These are phyloP conservation scores for Fraxinus sp. DNA, from an alignment of 305 asterid species.

Conservation along the genomic window DNA sequence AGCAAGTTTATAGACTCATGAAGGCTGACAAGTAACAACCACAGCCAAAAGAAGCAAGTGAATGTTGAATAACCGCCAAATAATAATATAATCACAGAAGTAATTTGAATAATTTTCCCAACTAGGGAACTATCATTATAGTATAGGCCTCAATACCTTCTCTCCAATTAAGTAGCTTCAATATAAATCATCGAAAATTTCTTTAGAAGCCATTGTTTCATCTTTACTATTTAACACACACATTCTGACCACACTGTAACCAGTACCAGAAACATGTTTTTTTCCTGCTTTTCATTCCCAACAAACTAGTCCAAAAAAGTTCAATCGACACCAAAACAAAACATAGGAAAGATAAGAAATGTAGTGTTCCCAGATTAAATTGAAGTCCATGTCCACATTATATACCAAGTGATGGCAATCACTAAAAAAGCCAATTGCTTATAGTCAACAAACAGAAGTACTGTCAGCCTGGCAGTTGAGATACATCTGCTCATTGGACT, in stretches of 20 bases:
- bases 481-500: neutral
- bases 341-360: neutral
- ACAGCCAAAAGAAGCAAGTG: neutral
- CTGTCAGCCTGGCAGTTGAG: neutral
- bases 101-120: conserved; percentile 1
- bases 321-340: neutral
- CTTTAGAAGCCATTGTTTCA: neutral
- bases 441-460: neutral
- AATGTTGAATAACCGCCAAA: neutral
- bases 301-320: neutral
- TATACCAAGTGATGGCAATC: neutral
- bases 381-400: neutral
- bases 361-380: neutral
- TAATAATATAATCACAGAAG: neutral
- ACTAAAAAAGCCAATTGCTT: neutral
- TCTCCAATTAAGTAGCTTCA: neutral
- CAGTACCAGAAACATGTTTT: neutral
- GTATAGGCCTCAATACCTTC: neutral
- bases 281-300: neutral
- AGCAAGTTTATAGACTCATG: neutral
- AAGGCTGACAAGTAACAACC: neutral
- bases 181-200: neutral
- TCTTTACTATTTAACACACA: neutral
- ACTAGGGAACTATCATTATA: neutral
- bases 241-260: neutral